phyloP scores from a whole-genome alignment of 225 moss, liverwort and hornwort species.

The Thuidium tamariscinum region DNA sequence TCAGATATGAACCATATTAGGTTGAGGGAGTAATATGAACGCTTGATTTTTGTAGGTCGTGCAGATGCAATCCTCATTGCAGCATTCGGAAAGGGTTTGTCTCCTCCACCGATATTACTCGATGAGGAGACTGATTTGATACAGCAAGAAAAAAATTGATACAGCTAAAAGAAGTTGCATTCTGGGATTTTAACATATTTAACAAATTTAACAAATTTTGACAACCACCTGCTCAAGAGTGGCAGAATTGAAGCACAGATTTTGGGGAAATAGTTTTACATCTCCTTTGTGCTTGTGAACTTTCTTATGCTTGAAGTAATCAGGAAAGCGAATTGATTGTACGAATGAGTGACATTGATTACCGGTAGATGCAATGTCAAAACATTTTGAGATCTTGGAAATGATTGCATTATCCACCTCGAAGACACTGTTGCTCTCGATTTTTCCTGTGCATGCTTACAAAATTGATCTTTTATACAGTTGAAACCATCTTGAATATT shows the following conservation, averaged over 20 bases:
- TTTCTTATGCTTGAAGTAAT: neutral
- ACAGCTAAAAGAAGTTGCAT: neutral
- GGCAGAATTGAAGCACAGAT: neutral
- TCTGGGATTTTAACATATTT: neutral
- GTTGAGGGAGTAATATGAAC: neutral
- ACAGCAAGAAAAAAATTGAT: neutral
- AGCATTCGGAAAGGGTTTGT: conserved; percentile 80
- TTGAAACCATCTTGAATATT: neutral
- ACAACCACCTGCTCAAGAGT: neutral
- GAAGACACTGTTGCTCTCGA: neutral
- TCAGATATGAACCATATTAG: neutral
- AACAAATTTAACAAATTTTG: neutral
- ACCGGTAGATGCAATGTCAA: neutral
- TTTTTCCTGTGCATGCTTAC: neutral
- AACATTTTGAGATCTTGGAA: neutral
- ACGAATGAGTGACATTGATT: neutral
- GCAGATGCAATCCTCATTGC: conserved; percentile 97
- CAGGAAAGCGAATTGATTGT: neutral
- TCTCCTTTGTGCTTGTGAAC: neutral
- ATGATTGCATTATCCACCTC: neutral
- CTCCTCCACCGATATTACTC: conserved; percentile 7
- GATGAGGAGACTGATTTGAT: neutral
- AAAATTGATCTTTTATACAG: neutral
- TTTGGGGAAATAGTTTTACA: neutral
- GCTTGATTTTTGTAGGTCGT: conserved; percentile 51